Evolutionary conservation across 495 filamentous ascomycete genomes (phyloP).

Genomic region (Penicillium roqueforti): DNA sequence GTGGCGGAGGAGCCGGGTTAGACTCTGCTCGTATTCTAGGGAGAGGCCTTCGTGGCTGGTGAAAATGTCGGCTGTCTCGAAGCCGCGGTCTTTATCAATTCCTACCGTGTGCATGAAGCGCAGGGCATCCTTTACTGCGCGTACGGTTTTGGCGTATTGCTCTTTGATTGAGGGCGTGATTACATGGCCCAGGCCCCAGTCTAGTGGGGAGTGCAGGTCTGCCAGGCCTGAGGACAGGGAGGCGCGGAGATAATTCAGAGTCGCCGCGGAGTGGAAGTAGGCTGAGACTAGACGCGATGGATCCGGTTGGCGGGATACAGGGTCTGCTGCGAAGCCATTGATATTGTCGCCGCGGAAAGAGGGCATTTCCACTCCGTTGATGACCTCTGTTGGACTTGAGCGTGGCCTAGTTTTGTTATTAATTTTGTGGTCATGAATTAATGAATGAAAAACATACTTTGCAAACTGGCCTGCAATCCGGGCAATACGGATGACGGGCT

Average conservation of each 20-base stretch:
- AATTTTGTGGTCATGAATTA: not conserved
- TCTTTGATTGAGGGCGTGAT: slow-evolving; percentile 73
- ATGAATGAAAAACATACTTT: slow-evolving; percentile 45
- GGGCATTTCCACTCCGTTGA: slow-evolving; percentile 76
- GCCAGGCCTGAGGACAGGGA: slow-evolving; percentile 84
- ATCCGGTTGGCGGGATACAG: slow-evolving; percentile 68
- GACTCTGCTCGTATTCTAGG: slow-evolving; percentile 86
- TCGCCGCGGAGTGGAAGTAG: slow-evolving; percentile 92
- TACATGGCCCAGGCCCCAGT: slow-evolving; percentile 95
- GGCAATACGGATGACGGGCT: slow-evolving; percentile 89
- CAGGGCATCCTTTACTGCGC: slow-evolving; percentile 82
- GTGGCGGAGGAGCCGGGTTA: slow-evolving; percentile 74
- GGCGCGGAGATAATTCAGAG: slow-evolving; percentile 85
- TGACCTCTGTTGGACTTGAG: slow-evolving; percentile 77
- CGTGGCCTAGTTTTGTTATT: slow-evolving; percentile 53
- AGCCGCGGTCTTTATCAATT: slow-evolving; percentile 74
- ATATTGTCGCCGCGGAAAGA: slow-evolving; percentile 94
- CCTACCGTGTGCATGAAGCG: slow-evolving; percentile 95
- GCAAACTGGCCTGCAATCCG: slow-evolving; percentile 97
- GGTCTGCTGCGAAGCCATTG: slow-evolving; percentile 68
- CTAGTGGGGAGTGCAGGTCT: slow-evolving; percentile 86
- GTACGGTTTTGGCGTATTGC: slow-evolving; percentile 78
- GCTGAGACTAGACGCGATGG: slow-evolving; percentile 81
- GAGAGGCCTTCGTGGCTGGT: slow-evolving; percentile 94
- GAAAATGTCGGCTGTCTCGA: slow-evolving; percentile 92